Evolutionary conservation across 371 early-diverging fungal species (phyloP).

Genomic region (Mucor piriformis): DNA sequence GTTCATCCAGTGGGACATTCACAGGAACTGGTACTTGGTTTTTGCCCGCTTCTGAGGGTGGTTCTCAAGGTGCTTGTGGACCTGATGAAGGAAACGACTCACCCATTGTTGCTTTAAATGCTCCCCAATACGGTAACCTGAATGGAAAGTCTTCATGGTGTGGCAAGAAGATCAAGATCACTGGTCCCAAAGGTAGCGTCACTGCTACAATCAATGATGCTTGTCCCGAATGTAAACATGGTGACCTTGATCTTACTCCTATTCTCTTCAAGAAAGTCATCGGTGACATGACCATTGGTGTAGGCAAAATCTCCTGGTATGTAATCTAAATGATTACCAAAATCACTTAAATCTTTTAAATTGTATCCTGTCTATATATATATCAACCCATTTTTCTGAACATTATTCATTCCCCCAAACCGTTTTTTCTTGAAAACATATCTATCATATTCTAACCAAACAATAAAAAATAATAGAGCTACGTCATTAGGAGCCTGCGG

Average conservation of each 20-base stretch:
- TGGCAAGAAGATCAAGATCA: conserved; percentile 29
- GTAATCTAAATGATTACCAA: conserved; percentile 9
- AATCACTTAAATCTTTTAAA: no score
- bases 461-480: neutral
- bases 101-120: conserved; percentile 32
- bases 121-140: conserved; percentile 31
- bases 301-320: conserved; percentile 26
- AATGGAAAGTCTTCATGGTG: conserved; percentile 29
- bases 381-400: neutral
- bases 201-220: conserved; percentile 29
- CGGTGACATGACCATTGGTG: conserved; percentile 30
- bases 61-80: conserved; percentile 34
- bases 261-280: conserved; percentile 52
- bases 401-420: no score
- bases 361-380: no score
- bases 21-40: conserved; percentile 35
- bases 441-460: conserved; percentile 1
- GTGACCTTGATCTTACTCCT: conserved; percentile 59
- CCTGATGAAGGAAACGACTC: conserved; percentile 20
- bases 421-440: conserved; percentile 1
- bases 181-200: conserved; percentile 24
- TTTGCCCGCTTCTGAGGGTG: conserved; percentile 30
- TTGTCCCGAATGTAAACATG: conserved; percentile 25
- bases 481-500: neutral
- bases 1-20: conserved; percentile 8